Percentiles rank a stretch among this genome's conserved stretches.
phyloP scores from a whole-genome alignment of 495 filamentous ascomycete species.

The Cercophora sp. region DNA sequence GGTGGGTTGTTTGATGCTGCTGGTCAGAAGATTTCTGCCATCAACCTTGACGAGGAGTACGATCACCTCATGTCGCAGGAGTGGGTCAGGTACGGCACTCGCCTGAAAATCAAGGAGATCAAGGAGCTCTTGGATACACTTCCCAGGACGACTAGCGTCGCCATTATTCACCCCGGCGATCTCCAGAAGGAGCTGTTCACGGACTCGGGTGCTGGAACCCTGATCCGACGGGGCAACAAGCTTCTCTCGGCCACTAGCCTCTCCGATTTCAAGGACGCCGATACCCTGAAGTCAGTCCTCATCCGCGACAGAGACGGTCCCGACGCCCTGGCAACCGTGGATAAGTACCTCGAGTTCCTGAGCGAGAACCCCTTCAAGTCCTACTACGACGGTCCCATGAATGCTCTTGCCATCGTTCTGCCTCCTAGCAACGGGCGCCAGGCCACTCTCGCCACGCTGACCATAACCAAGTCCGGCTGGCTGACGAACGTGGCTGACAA shows the following conservation, averaged over 20 bases:
- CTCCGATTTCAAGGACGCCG: slow-evolving; percentile 73
- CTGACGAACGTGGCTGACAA: slow-evolving; percentile 96
- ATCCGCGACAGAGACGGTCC: slow-evolving; percentile 81
- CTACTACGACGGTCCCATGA: slow-evolving; percentile 95
- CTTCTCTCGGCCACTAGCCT: slow-evolving; percentile 69
- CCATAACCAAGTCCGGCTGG: slow-evolving; percentile 94
- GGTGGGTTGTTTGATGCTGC: slow-evolving; percentile 93
- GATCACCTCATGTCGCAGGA: slow-evolving; percentile 91
- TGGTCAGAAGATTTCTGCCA: slow-evolving; percentile 92
- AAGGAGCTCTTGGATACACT: slow-evolving; percentile 86
- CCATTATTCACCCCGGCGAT: slow-evolving; percentile 93
- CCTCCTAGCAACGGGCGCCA: slow-evolving; percentile 55
- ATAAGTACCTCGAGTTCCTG: slow-evolving; percentile 78
- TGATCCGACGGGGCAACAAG: slow-evolving; percentile 92
- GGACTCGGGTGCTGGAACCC: slow-evolving; percentile 89
- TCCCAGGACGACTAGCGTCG: slow-evolving; percentile 88
- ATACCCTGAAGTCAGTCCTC: slow-evolving; percentile 75
- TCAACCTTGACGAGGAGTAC: slow-evolving; percentile 97
- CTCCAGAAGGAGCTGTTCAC: slow-evolving; percentile 97
- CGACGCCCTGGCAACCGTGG: slow-evolving; percentile 77
- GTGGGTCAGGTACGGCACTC: slow-evolving; percentile 95
- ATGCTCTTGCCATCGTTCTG: slow-evolving; percentile 89
- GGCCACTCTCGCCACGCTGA: slow-evolving; percentile 86
- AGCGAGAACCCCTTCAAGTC: slow-evolving; percentile 78
- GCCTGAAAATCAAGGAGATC: slow-evolving; percentile 98